These are phyloP conservation scores for Candida argentea DNA, from an alignment of 805 yeast genomes.

Conservation along the genomic window DNA sequence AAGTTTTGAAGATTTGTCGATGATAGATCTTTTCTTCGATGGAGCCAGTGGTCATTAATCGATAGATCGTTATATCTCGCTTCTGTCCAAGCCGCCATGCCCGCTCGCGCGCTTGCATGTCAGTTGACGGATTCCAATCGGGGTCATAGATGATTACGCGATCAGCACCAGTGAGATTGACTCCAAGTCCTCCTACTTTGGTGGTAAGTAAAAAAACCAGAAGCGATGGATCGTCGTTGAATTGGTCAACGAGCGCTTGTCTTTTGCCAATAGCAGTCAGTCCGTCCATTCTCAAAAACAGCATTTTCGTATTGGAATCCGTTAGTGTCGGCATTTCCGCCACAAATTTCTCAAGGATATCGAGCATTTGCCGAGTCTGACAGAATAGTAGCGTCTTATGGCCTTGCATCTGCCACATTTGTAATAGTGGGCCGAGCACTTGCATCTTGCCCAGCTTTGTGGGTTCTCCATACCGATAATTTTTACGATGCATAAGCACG, in stretches of 20 bases:
- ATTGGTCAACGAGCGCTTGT: constrained; percentile 71
- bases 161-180: constrained; percentile 90
- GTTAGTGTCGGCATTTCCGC: constrained; percentile 20
- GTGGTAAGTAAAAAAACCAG: constrained; percentile 79
- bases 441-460: constrained; percentile 80
- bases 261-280: constrained; percentile 70
- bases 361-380: constrained; percentile 91
- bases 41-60: constrained; percentile 89
- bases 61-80: constrained; percentile 79
- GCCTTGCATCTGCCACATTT: constrained; percentile 66
- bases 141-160: constrained; percentile 93
- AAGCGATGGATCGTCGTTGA: constrained; percentile 51
- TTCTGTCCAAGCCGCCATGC: constrained; percentile 98
- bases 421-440: constrained; percentile 66
- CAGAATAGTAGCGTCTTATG: constrained; percentile 81
- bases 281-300: constrained; percentile 92
- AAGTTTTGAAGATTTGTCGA: constrained; percentile 92
- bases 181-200: constrained; percentile 92
- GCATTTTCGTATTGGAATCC: constrained; percentile 21
- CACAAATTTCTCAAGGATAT: constrained; percentile 67
- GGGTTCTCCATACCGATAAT: constrained; percentile 43
- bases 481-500: constrained; percentile 20
- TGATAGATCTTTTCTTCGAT: constrained; percentile 96
- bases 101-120: constrained; percentile 90
- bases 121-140: constrained; percentile 98